Conservation (phyloP, 768 basidiomycete species). For the Leccinum longicurvipes region DNA sequence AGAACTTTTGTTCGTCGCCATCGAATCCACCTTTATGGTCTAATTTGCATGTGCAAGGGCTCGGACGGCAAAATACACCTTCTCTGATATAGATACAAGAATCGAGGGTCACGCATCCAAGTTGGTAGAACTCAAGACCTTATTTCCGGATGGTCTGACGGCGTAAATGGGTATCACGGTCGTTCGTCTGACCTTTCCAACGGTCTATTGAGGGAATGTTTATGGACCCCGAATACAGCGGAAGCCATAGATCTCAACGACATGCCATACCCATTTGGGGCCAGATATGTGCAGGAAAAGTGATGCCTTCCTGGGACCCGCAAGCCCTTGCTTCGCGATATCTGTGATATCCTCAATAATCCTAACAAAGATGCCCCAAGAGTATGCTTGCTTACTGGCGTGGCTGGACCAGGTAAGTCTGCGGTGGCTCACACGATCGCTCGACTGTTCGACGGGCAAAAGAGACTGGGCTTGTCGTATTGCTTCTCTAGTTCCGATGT, state of each 20-base stretch:
- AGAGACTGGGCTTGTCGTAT: background rate
- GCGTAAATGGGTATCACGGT: background rate
- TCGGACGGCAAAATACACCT: background rate
- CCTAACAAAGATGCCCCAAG: background rate
- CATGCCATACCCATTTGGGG: background rate
- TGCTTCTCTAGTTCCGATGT: background rate
- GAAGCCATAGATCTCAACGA: background rate
- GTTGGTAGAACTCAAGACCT: background rate
- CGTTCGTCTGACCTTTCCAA: background rate
- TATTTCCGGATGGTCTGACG: background rate
- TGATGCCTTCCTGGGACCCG: background rate
- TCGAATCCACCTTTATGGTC: background rate
- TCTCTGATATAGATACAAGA: background rate
- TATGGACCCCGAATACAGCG: background rate
- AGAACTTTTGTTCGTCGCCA: background rate
- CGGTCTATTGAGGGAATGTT: too few species aligned
- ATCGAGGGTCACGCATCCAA: background rate
- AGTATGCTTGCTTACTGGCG: background rate
- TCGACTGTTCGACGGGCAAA: background rate
- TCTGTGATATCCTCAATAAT: background rate
- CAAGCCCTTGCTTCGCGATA: background rate
- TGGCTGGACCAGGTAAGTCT: too few species aligned
- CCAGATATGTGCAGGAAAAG: background rate
- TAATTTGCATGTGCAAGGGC: background rate
- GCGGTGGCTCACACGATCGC: background rate